Evolutionary conservation across 345 rosid genomes (phyloP).

Genomic region (Rhodomyrtus tomentosa): DNA sequence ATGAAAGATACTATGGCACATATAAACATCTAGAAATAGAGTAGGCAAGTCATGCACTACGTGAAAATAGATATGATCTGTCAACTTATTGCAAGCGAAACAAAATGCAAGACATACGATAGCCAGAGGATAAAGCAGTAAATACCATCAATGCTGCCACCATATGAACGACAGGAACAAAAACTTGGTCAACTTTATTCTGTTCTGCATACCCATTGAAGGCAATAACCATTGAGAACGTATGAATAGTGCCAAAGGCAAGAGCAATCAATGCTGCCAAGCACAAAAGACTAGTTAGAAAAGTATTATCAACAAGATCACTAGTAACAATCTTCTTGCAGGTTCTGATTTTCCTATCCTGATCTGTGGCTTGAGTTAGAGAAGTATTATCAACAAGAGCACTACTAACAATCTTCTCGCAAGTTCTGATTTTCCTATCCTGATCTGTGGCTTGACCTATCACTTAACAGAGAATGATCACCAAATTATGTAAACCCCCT

Average conservation of each 20-base stretch:
- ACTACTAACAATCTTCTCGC: neutral
- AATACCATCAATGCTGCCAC: conserved; percentile 81
- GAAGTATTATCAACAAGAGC: neutral
- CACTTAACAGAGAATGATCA: neutral
- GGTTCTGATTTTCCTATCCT: neutral
- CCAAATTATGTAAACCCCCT: neutral
- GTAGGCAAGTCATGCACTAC: neutral
- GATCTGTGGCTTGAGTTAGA: too few species aligned
- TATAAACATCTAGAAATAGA: neutral
- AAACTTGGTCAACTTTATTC: conserved; percentile 66
- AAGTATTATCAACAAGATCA: neutral
- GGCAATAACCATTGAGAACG: conserved; percentile 95
- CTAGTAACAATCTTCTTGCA: neutral
- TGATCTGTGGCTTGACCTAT: neutral
- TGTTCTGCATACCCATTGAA: conserved; percentile 86
- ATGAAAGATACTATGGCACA: neutral
- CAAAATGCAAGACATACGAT: neutral
- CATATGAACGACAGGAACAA: conserved; percentile 79
- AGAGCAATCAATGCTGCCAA: conserved; percentile 80
- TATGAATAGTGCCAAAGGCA: conserved; percentile 84
- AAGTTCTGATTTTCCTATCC: neutral
- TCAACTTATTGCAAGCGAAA: neutral
- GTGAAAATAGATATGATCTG: neutral
- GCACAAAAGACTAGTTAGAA: conserved; percentile 12
- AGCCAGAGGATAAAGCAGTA: neutral